Percentiles rank a stretch among this genome's conserved stretches.
Conservation (phyloP, 2,329 filamentous ascomycete species). For the Arachnomyces sp. region DNA sequence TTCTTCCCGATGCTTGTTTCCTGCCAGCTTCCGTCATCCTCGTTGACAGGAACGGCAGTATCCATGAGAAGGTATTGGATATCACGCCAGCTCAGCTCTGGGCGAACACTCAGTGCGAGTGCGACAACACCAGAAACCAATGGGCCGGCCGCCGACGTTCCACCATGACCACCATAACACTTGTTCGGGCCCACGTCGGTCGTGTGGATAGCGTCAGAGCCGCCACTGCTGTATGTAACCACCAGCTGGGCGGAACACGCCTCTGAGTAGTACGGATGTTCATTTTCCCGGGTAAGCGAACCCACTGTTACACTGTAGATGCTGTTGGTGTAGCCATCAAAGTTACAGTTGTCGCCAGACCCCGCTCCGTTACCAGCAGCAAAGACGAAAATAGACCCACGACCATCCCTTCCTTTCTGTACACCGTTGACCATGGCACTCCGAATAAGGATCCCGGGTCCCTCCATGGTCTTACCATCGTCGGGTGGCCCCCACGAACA, state of each 20-base stretch:
- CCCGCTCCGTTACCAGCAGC: slow-evolving; percentile 88
- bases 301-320: slow-evolving; percentile 98
- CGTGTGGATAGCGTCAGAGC: slow-evolving; percentile 83
- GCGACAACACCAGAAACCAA: slow-evolving; percentile 88
- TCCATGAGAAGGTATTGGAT: slow-evolving; percentile 84
- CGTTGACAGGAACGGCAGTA: slow-evolving; percentile 72
- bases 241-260: slow-evolving; percentile 91
- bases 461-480: slow-evolving; percentile 89
- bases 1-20: slow-evolving; percentile 70
- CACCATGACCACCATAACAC: slow-evolving; percentile 78
- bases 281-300: slow-evolving; percentile 75
- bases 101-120: slow-evolving; percentile 72
- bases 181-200: slow-evolving; percentile 81
- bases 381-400: slow-evolving; percentile 91
- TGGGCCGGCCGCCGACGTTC: slow-evolving; percentile 90
- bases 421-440: slow-evolving; percentile 87
- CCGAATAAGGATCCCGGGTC: slow-evolving; percentile 77
- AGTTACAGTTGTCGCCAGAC: slow-evolving; percentile 93
- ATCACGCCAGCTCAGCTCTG: slow-evolving; percentile 87
- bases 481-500: slow-evolving; percentile 98
- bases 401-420: slow-evolving; percentile 73
- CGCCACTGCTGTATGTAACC: slow-evolving; percentile 92
- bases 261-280: slow-evolving; percentile 95
- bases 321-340: slow-evolving; percentile 98
- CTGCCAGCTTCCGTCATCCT: slow-evolving; percentile 70